These are phyloP conservation scores for Pleoardoris graminearum DNA, from an alignment of 2,329 filamentous ascomycete species.

Conservation along the genomic window DNA sequence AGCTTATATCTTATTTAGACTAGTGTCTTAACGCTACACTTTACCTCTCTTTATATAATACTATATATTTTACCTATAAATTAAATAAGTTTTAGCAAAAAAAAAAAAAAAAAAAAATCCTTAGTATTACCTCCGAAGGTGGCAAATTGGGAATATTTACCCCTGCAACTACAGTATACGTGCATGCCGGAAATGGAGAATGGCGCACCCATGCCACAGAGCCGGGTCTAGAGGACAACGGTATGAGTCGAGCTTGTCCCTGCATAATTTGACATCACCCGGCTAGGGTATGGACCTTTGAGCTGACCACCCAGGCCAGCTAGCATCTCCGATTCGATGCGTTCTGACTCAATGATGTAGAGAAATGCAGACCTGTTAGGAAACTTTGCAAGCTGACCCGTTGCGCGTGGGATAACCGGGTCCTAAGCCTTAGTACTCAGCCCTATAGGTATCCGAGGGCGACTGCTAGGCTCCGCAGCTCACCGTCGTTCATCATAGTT, in stretches of 20 bases:
- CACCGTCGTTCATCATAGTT: constrained; percentile 27
- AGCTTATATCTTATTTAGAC: no score
- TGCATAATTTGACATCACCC: constrained; percentile 11
- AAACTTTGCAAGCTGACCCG: constrained; percentile 15
- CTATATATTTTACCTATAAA: no score
- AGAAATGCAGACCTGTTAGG: neutral
- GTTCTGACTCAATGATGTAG: constrained; percentile 8
- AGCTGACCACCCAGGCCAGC: constrained; percentile 19
- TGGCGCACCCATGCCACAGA: constrained; percentile 23
- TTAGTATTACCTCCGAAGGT: no score
- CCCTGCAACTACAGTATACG: no score
- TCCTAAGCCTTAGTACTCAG: constrained; percentile 27
- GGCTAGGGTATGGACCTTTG: neutral
- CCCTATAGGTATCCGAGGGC: constrained; percentile 23
- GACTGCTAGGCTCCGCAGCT: constrained; percentile 22
- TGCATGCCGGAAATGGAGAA: constrained; percentile 7
- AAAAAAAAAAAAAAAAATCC: no score
- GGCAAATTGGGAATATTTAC: no score
- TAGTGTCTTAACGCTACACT: no score
- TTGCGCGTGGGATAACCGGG: constrained; percentile 3
- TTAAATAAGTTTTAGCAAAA: no score
- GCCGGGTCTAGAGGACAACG: constrained; percentile 7
- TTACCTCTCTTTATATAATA: no score
- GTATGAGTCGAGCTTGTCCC: constrained; percentile 6
- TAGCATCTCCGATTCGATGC: constrained; percentile 22